phyloP scores from a whole-genome alignment of 768 basidiomycete genomes.

The Neoboletus magnificus region DNA sequence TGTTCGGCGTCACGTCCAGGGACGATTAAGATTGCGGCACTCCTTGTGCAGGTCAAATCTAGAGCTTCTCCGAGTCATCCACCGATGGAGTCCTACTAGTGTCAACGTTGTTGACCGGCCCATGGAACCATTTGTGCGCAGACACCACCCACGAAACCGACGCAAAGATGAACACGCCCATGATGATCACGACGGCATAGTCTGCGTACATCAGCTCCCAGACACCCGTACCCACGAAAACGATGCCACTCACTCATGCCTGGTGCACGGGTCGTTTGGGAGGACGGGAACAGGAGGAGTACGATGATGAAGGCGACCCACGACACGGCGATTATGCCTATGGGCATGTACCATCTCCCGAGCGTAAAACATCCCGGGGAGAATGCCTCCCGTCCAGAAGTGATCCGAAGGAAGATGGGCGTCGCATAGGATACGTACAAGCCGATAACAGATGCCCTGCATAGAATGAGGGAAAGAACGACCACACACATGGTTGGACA shows the following conservation, averaged over 20 bases:
- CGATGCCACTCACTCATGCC: conserved; percentile 54
- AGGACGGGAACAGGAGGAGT: conserved; percentile 55
- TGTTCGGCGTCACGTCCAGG: background rate
- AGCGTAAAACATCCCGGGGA: conserved; percentile 59
- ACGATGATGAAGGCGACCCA: conserved; percentile 66
- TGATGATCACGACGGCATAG: conserved; percentile 65
- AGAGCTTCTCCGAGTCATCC: conserved; percentile 11
- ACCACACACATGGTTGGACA: background rate
- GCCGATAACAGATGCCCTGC: conserved; percentile 69
- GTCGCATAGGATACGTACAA: conserved; percentile 62
- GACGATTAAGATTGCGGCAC: background rate
- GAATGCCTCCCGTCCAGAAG: conserved; percentile 58
- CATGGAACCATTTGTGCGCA: conserved; percentile 68
- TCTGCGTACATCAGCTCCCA: conserved; percentile 37
- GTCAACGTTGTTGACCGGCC: conserved; percentile 55
- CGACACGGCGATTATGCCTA: conserved; percentile 57
- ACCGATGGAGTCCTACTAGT: conserved; percentile 4
- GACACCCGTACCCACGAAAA: background rate
- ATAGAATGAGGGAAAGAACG: background rate
- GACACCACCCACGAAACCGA: conserved; percentile 61
- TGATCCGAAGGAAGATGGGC: conserved; percentile 70
- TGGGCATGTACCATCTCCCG: conserved; percentile 56
- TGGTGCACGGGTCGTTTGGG: conserved; percentile 36
- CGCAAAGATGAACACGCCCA: conserved; percentile 63
- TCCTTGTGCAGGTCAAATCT: background rate